Evolutionary conservation across 2,329 filamentous ascomycete species (phyloP), one percentile per base, ranked within the genome.

Genomic region (Colletotrichum tofieldiae): DNA sequence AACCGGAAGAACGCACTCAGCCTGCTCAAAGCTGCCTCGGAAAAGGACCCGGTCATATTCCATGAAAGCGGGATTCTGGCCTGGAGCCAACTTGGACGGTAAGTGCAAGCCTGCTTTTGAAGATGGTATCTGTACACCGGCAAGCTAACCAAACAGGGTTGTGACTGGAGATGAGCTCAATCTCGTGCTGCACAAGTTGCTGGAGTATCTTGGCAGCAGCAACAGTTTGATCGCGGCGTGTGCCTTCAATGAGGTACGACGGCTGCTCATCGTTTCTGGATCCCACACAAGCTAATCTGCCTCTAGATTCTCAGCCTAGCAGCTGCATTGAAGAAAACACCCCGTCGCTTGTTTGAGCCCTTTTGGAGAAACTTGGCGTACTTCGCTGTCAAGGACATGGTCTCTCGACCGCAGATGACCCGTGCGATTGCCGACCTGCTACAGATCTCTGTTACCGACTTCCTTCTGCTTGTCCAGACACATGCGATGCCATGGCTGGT

Each of bases 311-410:
- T 93, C 26, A 91, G 91, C 72, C 86, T 98, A 60, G 93, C 95
- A 1, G 88, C 92, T 63, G 84, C 87, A 59, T 88, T 91, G 51
- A 86, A 87, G 3, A 86, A 90, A 47, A 92, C 90, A 1, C 88
- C 92, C 2, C 87, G 88, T 37, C 90, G 91, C 20, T 84, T 99
- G 0, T 92, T 98, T 68, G 91, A 92, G 67, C 95, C 96, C 0
- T 98, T 95, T 80, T 98, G 96, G 95, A 90, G 91, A 75, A 96
- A 90, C 39, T 86, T 99, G 55, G 95, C 94, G 0, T 93, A 96
- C 71, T 89, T 92, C 61, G 92, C 94, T 2, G 92, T 96, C 37
- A 96, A 95, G 79, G 94, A 98, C 76, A 88, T 98, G 73, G 87
- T 92, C 29, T 87, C 89, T 59, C 90, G 93, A 58, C 96, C 96